Conservation (phyloP, 345 rosid species). For the Barbarea vulgaris region DNA sequence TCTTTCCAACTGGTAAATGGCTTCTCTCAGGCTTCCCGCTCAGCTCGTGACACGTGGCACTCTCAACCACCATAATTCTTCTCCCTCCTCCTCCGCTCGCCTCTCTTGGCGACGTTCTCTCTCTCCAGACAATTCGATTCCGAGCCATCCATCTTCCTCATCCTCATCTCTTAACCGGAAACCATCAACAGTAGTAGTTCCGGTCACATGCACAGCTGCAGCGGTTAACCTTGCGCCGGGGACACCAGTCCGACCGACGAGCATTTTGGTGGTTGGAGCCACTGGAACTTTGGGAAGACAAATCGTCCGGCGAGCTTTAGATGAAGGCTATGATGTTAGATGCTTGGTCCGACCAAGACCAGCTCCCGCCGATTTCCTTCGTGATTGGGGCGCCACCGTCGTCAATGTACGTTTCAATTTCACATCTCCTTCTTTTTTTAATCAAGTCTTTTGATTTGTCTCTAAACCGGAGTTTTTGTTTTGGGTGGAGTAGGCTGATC, state of each 20-base stretch:
- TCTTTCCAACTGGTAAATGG: constrained; percentile 43
- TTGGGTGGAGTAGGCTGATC: constrained; percentile 69
- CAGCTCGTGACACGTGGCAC: constrained; percentile 52
- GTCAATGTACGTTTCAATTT: constrained; percentile 59
- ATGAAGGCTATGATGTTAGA: constrained; percentile 89
- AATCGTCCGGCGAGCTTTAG: constrained; percentile 86
- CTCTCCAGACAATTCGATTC: constrained; percentile 33
- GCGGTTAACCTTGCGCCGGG: constrained; percentile 79
- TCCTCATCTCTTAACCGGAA: constrained; percentile 25
- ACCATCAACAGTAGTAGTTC: constrained; percentile 26
- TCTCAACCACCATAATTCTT: constrained; percentile 22
- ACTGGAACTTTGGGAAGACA: constrained; percentile 95
- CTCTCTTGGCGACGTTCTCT: constrained; percentile 50
- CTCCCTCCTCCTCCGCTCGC: constrained; percentile 31
- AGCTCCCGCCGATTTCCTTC: constrained; percentile 90
- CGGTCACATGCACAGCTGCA: constrained; percentile 47
- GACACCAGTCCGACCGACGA: constrained; percentile 75
- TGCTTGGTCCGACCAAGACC: constrained; percentile 95
- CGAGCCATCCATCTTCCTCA: constrained; percentile 23
- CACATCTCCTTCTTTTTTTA: background rate
- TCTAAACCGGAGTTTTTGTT: constrained; percentile 8
- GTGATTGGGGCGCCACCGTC: constrained; percentile 97
- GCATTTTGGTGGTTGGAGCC: constrained; percentile 83
- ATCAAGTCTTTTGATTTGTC: background rate
- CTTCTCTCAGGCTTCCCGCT: constrained; percentile 59